A percentile compares a stretch with the other conserved stretches of the same genome.
phyloP scores from a whole-genome alignment of 2,329 filamentous ascomycete genomes.

The Ascochyta rabiei region DNA sequence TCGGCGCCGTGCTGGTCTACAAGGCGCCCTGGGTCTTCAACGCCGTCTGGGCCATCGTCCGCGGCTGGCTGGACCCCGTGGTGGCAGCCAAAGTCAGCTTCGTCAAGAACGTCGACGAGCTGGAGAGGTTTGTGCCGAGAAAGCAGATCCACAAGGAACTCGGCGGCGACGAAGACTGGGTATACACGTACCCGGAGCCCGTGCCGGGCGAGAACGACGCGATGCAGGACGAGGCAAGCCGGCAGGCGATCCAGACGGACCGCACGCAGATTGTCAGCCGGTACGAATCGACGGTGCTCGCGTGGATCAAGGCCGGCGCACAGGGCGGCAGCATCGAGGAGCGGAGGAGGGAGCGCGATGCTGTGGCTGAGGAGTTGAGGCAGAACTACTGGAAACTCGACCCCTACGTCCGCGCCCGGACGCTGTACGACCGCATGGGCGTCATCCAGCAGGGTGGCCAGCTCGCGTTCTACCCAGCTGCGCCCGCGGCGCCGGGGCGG shows the following conservation, averaged over 20 bases:
- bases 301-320: constrained; percentile 70
- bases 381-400: constrained; percentile 89
- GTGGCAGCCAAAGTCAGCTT: constrained; percentile 95
- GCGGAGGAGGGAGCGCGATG: constrained; percentile 63
- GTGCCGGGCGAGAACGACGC: constrained; percentile 73
- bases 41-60: constrained; percentile 95
- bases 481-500: constrained; percentile 13
- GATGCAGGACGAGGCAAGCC: constrained; percentile 68
- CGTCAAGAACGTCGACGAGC: constrained; percentile 78
- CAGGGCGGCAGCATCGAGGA: constrained; percentile 48
- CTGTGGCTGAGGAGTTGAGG: constrained; percentile 67
- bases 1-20: constrained; percentile 90
- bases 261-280: constrained; percentile 70
- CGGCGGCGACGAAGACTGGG: constrained; percentile 84
- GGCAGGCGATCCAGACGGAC: constrained; percentile 67
- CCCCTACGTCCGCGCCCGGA: constrained; percentile 81
- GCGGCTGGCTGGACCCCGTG: constrained; percentile 94
- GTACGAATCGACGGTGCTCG: constrained; percentile 75
- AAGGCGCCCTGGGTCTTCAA: constrained; percentile 98
- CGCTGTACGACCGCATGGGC: constrained; percentile 82
- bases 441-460: constrained; percentile 71
- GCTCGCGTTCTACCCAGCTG: constrained; percentile 70
- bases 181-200: constrained; percentile 83
- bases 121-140: constrained; percentile 75
- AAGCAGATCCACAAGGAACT: constrained; percentile 79